Evolutionary conservation across 306 rosid species (phyloP).

Genomic region (Lablab purpureus): DNA sequence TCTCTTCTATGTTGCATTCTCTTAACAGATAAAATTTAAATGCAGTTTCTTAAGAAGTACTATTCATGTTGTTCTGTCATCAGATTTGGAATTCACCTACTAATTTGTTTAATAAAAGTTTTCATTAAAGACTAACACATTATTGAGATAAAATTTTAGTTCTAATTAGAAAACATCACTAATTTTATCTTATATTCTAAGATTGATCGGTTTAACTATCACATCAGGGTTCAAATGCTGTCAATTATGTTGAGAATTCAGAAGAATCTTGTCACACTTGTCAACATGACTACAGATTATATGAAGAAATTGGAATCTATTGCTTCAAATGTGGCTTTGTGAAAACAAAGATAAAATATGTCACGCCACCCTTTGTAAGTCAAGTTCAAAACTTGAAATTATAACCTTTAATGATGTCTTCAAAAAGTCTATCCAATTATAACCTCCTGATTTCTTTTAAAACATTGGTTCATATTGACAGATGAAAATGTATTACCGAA

Average conservation of each 20-base stretch:
- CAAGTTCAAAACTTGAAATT: background rate
- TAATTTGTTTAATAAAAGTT: background rate
- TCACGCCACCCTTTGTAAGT: slow-evolving; percentile 10
- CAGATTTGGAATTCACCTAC: background rate
- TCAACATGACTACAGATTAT: background rate
- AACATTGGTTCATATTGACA: background rate
- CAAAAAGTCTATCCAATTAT: background rate
- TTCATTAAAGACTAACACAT: background rate
- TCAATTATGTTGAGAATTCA: background rate
- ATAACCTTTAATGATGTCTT: background rate
- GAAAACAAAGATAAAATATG: background rate
- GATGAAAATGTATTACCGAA: background rate
- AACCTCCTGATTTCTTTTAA: background rate
- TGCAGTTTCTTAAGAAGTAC: background rate
- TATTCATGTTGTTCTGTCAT: background rate
- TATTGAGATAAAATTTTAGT: background rate
- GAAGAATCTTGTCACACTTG: background rate
- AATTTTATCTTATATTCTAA: background rate
- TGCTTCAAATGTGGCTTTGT: background rate
- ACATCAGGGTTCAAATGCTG: background rate
- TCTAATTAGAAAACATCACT: background rate
- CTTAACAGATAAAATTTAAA: background rate
- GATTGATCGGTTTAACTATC: background rate
- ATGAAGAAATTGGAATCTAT: background rate
- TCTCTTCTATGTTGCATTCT: background rate